Conservation (phyloP, 345 rosid genomes). For the Euclidium syriacum region DNA sequence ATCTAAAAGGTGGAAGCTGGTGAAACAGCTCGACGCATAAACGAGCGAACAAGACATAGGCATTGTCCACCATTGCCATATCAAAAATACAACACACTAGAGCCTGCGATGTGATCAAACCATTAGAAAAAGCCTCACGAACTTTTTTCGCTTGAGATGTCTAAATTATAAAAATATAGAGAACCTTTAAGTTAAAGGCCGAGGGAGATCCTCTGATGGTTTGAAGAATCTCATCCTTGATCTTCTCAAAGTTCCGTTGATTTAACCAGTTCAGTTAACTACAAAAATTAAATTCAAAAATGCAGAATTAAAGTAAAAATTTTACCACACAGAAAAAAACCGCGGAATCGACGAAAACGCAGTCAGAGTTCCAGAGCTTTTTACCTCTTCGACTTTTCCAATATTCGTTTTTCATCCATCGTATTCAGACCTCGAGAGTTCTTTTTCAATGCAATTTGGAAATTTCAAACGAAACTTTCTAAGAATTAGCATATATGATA, state of each 20-base stretch:
- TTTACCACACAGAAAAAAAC: background rate
- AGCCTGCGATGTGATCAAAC: background rate
- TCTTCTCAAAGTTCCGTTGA: conserved; percentile 18
- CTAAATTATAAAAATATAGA: background rate
- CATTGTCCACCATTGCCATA: conserved; percentile 21
- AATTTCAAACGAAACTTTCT: background rate
- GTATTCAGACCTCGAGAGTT: background rate
- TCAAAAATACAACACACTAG: conserved; percentile 13
- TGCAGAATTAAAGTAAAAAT: background rate
- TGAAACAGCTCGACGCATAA: conserved; percentile 13
- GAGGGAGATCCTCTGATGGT: conserved; percentile 9
- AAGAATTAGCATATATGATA: background rate
- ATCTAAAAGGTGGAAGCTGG: conserved; percentile 4
- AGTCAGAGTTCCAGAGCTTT: background rate
- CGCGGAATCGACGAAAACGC: background rate
- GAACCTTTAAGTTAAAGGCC: conserved; percentile 1
- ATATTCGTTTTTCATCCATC: background rate
- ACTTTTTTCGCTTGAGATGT: background rate
- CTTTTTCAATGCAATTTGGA: background rate
- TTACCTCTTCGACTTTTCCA: background rate
- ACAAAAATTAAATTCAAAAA: background rate
- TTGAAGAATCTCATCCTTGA: conserved; percentile 18
- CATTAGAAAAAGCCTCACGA: background rate
- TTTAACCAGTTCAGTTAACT: conserved; percentile 24
- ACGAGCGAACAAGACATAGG: conserved; percentile 7